Conservation (phyloP, 345 rosid species). For the Dimocarpus longan region DNA sequence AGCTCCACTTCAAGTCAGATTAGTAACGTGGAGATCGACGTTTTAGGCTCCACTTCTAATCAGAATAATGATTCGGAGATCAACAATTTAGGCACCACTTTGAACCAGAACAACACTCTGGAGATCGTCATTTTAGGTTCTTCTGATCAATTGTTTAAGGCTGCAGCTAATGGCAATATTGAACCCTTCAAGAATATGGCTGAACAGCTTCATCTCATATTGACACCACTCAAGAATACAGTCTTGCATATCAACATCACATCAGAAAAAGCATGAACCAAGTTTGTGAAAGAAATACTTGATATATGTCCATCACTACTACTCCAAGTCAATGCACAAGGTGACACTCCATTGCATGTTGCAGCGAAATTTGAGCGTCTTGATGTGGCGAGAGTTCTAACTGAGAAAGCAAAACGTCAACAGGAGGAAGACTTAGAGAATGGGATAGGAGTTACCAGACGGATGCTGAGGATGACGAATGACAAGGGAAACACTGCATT, state of each 20-base stretch:
- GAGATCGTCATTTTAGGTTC: no score
- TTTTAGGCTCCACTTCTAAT: no score
- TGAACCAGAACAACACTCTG: no score
- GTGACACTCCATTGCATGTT: conserved; percentile 19
- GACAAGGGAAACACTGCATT: conserved; percentile 17
- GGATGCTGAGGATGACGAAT: background rate
- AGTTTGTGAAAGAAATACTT: conserved; percentile 1
- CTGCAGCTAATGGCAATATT: background rate
- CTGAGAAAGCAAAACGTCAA: background rate
- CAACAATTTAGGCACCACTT: no score
- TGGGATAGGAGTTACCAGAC: background rate
- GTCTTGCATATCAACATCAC: background rate
- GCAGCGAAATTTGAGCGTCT: conserved; percentile 9
- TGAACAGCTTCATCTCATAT: background rate
- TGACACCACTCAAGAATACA: conserved; percentile 3
- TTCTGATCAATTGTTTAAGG: background rate
- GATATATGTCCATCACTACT: background rate
- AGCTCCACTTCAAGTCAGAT: no score
- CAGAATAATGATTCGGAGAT: no score
- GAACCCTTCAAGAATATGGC: background rate
- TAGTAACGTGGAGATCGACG: no score
- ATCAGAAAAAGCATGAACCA: background rate
- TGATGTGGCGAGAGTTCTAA: background rate
- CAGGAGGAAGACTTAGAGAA: background rate
- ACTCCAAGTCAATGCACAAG: background rate